phyloP scores from a whole-genome alignment of 1,139 yeast species.

The Lodderomyces jiufengensis region DNA sequence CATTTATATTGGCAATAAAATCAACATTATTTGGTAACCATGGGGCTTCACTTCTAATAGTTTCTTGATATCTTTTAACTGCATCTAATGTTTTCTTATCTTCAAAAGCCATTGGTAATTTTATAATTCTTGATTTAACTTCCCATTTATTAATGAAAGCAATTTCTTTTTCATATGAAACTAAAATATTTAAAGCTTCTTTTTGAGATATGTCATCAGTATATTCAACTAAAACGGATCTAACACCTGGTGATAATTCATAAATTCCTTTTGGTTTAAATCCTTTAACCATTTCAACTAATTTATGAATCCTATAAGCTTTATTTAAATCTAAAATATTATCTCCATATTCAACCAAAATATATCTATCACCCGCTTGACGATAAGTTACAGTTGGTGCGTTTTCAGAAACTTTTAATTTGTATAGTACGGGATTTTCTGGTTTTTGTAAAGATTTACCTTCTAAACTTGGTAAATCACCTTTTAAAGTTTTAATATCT shows the following conservation, averaged over 20 bases:
- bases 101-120: constrained; percentile 94
- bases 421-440: constrained; percentile 60
- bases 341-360: constrained; percentile 90
- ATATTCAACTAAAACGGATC: constrained; percentile 87
- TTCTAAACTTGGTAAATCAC: constrained; percentile 37
- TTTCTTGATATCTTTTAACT: constrained; percentile 85
- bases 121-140: constrained; percentile 76
- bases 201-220: constrained; percentile 63
- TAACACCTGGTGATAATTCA: constrained; percentile 96
- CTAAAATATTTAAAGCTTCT: constrained; percentile 57
- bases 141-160: constrained; percentile 76
- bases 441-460: constrained; percentile 34
- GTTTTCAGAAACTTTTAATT: constrained; percentile 42
- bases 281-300: constrained; percentile 67
- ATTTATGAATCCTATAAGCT: constrained; percentile 78
- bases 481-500: constrained; percentile 43
- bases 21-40: constrained; percentile 98
- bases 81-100: constrained; percentile 86
- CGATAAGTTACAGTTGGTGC: constrained; percentile 80
- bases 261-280: constrained; percentile 73
- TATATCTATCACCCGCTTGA: constrained; percentile 95
- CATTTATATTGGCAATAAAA: constrained; percentile 85
- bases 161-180: constrained; percentile 73
- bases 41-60: constrained; percentile 89
- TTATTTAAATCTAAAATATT: constrained; percentile 80